A percentile compares a stretch with the other conserved stretches of the same genome.
Conservation (phyloP, 176 grass and related monocot species). For the Aegilops tauschii region DNA sequence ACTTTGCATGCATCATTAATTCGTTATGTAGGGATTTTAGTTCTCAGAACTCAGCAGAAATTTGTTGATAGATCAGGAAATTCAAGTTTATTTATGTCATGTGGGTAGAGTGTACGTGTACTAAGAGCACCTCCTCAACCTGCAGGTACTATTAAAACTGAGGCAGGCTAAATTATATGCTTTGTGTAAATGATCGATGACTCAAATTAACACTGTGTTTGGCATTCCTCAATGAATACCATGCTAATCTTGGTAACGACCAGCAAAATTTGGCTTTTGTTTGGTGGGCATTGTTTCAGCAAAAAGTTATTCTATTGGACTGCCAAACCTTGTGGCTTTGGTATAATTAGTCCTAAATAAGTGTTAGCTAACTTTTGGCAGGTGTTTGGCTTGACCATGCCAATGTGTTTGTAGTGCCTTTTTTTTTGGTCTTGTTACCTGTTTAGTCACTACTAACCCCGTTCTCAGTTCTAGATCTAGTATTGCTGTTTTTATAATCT, state of each 20-base stretch:
- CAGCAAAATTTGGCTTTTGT: neutral
- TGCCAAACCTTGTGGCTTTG: constrained; percentile 7
- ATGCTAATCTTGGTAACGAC: neutral
- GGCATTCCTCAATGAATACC: neutral
- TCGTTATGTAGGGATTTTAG: neutral
- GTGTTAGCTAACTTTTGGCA: neutral
- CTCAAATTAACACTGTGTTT: constrained; percentile 5
- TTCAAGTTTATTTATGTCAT: neutral
- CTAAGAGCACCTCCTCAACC: neutral
- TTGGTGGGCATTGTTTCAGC: constrained; percentile 5
- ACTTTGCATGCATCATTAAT: neutral
- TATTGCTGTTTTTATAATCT: constrained; percentile 10
- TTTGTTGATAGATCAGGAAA: neutral
- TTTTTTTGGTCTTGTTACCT: neutral
- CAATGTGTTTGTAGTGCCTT: neutral
- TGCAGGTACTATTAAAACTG: neutral
- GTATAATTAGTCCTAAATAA: neutral
- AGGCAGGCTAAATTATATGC: neutral
- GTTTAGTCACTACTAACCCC: neutral
- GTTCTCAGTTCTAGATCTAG: neutral
- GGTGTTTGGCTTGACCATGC: constrained; percentile 15
- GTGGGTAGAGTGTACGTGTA: neutral
- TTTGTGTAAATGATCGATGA: neutral
- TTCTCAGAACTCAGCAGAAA: neutral
- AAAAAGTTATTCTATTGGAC: neutral